A percentile compares a stretch with the other conserved stretches of the same genome.
Evolutionary conservation across 257 asterid genomes (phyloP).

Genomic region (Solanum sitiens): DNA sequence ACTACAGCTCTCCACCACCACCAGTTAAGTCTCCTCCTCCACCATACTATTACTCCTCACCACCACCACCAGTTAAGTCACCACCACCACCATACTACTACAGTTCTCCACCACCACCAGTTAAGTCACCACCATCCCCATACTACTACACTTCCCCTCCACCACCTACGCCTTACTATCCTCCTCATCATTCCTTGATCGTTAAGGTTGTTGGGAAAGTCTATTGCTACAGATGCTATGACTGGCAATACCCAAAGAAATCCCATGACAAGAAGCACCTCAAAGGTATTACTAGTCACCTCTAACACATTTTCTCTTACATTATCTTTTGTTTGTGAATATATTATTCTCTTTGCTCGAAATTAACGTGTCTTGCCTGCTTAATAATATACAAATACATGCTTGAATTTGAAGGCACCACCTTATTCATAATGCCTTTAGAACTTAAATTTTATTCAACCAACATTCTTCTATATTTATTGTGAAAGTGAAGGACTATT

Average conservation of each 20-base stretch:
- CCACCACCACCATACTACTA: slow-evolving; percentile 13
- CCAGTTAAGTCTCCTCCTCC: slow-evolving; percentile 20
- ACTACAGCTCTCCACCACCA: slow-evolving; percentile 25
- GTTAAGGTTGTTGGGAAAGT: slow-evolving; percentile 73
- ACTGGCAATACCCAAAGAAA: slow-evolving; percentile 43
- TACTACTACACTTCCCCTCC: slow-evolving; percentile 27
- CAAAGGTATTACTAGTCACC: slow-evolving; percentile 30
- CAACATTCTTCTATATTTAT: background rate
- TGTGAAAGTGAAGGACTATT: background rate
- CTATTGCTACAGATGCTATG: slow-evolving; percentile 58
- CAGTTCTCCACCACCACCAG: slow-evolving; percentile 26
- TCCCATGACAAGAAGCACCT: slow-evolving; percentile 73
- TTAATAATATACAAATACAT: background rate
- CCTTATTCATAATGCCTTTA: background rate
- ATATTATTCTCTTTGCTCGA: background rate
- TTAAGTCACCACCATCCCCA: background rate
- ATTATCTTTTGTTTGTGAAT: background rate
- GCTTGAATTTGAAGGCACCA: background rate
- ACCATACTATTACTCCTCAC: slow-evolving; percentile 20
- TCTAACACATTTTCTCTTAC: background rate
- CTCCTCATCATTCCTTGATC: slow-evolving; percentile 31
- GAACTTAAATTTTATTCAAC: background rate
- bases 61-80: slow-evolving; percentile 30
- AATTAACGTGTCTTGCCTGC: background rate
- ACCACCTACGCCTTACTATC: slow-evolving; percentile 18